Percentiles rank a stretch among this genome's conserved stretches.
Evolutionary conservation across 345 rosid genomes (phyloP).

Genomic region (Syzygium oleosum): DNA sequence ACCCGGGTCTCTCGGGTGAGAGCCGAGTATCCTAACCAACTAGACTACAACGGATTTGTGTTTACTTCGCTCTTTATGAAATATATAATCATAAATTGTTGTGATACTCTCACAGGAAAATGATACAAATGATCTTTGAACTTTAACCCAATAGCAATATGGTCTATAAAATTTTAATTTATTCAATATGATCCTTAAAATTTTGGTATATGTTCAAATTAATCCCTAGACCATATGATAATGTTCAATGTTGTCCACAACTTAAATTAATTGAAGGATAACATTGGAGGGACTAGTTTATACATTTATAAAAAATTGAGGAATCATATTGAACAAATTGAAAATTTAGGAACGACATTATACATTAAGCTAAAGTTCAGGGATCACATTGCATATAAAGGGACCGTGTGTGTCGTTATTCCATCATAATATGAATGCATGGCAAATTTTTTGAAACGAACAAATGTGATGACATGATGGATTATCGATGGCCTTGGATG

Average conservation of each 20-base stretch:
- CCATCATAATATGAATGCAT: neutral
- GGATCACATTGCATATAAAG: neutral
- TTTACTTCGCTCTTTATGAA: rapidly evolving
- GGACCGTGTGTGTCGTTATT: neutral
- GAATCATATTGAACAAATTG: no score
- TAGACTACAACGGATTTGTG: constrained; percentile 30
- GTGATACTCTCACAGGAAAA: neutral
- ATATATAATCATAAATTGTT: neutral
- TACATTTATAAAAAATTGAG: no score
- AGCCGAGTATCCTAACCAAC: constrained; percentile 43
- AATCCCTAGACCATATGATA: no score
- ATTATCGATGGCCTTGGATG: neutral
- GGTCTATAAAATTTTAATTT: neutral
- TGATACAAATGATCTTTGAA: neutral
- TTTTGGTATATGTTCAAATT: no score
- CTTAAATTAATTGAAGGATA: no score
- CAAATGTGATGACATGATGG: neutral
- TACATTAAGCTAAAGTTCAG: neutral
- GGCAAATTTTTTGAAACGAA: neutral
- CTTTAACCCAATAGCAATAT: neutral
- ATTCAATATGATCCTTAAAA: no score
- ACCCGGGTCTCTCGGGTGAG: constrained; percentile 43
- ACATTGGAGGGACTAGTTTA: no score
- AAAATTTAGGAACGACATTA: neutral
- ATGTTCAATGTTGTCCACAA: no score